Evolutionary conservation across 768 basidiomycete species (phyloP).

Genomic region (Cantharellus anzutake): DNA sequence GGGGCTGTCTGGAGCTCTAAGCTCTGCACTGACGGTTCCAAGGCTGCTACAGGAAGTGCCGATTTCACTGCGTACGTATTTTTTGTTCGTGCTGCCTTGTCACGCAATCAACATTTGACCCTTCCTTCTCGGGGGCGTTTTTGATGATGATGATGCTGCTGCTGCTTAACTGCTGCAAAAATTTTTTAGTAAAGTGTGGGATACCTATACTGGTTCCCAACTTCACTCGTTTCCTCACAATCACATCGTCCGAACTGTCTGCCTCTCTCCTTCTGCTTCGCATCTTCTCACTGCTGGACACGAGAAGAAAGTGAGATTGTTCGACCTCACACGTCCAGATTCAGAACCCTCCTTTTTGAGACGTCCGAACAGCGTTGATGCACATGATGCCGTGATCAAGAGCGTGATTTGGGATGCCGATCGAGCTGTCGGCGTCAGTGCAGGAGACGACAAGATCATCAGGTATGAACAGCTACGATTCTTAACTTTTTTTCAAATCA

Average conservation of each 20-base stretch:
- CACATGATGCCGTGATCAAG: slow-evolving; percentile 81
- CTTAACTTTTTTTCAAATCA: background rate
- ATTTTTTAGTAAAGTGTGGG: slow-evolving; percentile 80
- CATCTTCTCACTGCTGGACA: slow-evolving; percentile 82
- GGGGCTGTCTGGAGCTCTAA: slow-evolving; percentile 97
- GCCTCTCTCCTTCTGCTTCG: slow-evolving; percentile 48
- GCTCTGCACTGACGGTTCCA: slow-evolving; percentile 65
- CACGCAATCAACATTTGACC: background rate
- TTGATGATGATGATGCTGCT: slow-evolving; percentile 3
- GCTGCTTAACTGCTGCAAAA: background rate
- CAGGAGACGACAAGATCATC: slow-evolving; percentile 80
- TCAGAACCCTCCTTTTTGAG: slow-evolving; percentile 69
- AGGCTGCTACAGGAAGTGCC: slow-evolving; percentile 83
- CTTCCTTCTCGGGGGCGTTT: background rate
- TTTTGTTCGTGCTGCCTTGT: background rate
- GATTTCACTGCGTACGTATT: slow-evolving; percentile 78
- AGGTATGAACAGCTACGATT: slow-evolving; percentile 30
- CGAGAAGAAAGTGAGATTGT: slow-evolving; percentile 94
- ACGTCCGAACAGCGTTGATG: slow-evolving; percentile 33
- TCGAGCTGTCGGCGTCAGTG: slow-evolving; percentile 59
- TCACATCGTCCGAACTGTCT: slow-evolving; percentile 94
- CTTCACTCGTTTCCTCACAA: slow-evolving; percentile 96
- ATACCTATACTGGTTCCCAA: slow-evolving; percentile 71
- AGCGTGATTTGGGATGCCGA: slow-evolving; percentile 90
- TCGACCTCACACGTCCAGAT: slow-evolving; percentile 73